These are phyloP conservation scores for Celoporthe dispersa DNA, from an alignment of 2,329 filamentous ascomycete species.

Conservation along the genomic window DNA sequence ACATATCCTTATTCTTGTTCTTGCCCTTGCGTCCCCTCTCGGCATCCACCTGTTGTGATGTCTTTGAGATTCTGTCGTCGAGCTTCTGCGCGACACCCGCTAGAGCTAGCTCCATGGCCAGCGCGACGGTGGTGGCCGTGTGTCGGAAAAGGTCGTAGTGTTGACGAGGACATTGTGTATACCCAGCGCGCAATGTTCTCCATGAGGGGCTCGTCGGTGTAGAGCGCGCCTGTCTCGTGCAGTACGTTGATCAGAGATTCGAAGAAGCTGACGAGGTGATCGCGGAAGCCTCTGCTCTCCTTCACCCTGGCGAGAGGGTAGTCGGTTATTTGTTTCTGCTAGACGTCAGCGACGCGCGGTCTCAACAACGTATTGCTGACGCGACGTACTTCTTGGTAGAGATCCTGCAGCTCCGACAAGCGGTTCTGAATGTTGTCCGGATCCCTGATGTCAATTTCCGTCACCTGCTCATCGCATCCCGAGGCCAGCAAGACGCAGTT, in stretches of 20 bases:
- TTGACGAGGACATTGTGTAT: slow-evolving; percentile 85
- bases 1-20: slow-evolving; percentile 76
- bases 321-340: slow-evolving; percentile 76
- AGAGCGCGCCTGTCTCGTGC: slow-evolving; percentile 81
- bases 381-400: slow-evolving; percentile 74
- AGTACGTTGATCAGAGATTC: slow-evolving; percentile 74
- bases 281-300: slow-evolving; percentile 76
- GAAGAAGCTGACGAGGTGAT: slow-evolving; percentile 79
- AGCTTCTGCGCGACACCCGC: slow-evolving; percentile 54
- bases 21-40: slow-evolving; percentile 71
- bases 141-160: slow-evolving; percentile 91
- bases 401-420: slow-evolving; percentile 82
- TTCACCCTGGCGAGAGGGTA: slow-evolving; percentile 88
- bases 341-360: slow-evolving; percentile 28
- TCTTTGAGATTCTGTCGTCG: slow-evolving; percentile 68
- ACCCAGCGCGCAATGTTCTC: slow-evolving; percentile 93
- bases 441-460: slow-evolving; percentile 83
- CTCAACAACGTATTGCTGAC: too few species aligned
- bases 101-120: slow-evolving; percentile 79
- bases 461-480: slow-evolving; percentile 80
- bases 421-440: slow-evolving; percentile 82
- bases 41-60: slow-evolving; percentile 76
- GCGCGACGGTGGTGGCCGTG: slow-evolving; percentile 83
- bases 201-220: slow-evolving; percentile 75
- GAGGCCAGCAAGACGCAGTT: slow-evolving; percentile 73